phyloP scores from a whole-genome alignment of 2,329 filamentous ascomycete genomes.

The Aspergillus intermedius region DNA sequence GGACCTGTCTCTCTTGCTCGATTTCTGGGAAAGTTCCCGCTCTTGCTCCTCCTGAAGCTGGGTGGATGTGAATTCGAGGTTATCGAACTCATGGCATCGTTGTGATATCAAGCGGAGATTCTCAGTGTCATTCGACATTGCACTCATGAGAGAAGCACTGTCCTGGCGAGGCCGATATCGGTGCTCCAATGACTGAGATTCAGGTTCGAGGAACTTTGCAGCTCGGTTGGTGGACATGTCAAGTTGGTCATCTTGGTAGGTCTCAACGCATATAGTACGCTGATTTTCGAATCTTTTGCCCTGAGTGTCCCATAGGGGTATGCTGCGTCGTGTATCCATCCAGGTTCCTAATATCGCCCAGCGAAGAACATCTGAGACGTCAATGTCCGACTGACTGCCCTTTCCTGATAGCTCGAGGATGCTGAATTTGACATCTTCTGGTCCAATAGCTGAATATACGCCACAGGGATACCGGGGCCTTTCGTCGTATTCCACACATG shows the following conservation, averaged over 20 bases:
- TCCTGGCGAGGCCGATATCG: neutral
- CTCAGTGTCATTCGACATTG: conserved; percentile 30
- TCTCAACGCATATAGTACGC: conserved; percentile 24
- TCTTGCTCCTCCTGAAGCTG: conserved; percentile 54
- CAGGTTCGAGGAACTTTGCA: conserved; percentile 46
- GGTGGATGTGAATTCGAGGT: conserved; percentile 31
- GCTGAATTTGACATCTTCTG: conserved; percentile 43
- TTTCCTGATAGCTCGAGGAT: conserved; percentile 33
- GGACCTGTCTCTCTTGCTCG: conserved; percentile 52
- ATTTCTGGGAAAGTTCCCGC: conserved; percentile 60
- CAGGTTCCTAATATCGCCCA: conserved; percentile 52
- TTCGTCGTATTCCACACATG: conserved; percentile 3
- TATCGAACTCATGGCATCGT: conserved; percentile 38
- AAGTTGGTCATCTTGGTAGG: neutral
- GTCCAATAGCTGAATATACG: conserved; percentile 9
- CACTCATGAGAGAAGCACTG: neutral
- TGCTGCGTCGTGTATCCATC: conserved; percentile 58
- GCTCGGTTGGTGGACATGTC: conserved; percentile 26
- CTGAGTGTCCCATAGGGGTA: conserved; percentile 57
- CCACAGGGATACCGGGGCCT: conserved; percentile 12
- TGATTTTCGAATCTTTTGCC: conserved; percentile 48
- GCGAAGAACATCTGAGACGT: conserved; percentile 49
- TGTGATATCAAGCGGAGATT: conserved; percentile 45
- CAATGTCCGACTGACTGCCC: conserved; percentile 25
- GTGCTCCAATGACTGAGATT: neutral